Percentiles rank a stretch among this genome's conserved stretches.
These are phyloP conservation scores for Aspergillus eucalypticola DNA, from an alignment of 2,329 filamentous ascomycete species.

Conservation along the genomic window DNA sequence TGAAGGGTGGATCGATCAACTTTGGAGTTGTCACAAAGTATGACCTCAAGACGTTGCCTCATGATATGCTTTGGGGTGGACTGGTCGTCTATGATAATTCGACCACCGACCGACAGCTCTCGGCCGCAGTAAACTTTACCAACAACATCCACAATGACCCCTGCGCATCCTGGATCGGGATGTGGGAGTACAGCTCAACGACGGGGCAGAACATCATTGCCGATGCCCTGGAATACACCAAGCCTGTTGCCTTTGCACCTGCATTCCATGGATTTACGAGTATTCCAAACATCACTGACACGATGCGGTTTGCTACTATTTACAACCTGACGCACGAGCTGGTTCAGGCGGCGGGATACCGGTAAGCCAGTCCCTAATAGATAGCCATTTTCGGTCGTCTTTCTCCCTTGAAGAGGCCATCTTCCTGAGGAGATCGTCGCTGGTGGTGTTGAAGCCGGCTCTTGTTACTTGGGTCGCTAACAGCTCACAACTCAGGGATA, in stretches of 20 bases:
- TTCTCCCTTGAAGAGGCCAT: too few relatives aligned
- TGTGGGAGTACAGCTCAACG: constrained; percentile 33
- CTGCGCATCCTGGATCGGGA: constrained; percentile 40
- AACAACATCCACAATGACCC: constrained; percentile 23
- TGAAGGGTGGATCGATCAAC: constrained; percentile 60
- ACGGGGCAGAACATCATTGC: constrained; percentile 18
- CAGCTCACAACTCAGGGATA: constrained; percentile 6
- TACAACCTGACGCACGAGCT: constrained; percentile 23
- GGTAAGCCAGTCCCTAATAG: constrained; percentile 6
- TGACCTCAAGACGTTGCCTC: constrained; percentile 23
- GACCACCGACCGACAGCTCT: constrained; percentile 21
- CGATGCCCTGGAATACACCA: constrained; percentile 1
- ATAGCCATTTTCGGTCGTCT: background rate
- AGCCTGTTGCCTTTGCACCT: constrained; percentile 14
- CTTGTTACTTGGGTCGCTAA: background rate
- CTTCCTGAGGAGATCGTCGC: too few relatives aligned
- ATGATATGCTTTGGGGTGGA: constrained; percentile 27
- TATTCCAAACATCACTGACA: constrained; percentile 18
- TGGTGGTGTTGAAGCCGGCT: too few relatives aligned
- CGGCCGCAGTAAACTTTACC: constrained; percentile 22
- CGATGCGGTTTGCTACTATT: constrained; percentile 18
- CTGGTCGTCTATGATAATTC: constrained; percentile 16
- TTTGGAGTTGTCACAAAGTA: constrained; percentile 47
- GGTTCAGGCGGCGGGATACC: constrained; percentile 20
- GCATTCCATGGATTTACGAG: constrained; percentile 15